Conservation (phyloP, 1,284 basidiomycete genomes). For the Apiotrichum montevideense region DNA sequence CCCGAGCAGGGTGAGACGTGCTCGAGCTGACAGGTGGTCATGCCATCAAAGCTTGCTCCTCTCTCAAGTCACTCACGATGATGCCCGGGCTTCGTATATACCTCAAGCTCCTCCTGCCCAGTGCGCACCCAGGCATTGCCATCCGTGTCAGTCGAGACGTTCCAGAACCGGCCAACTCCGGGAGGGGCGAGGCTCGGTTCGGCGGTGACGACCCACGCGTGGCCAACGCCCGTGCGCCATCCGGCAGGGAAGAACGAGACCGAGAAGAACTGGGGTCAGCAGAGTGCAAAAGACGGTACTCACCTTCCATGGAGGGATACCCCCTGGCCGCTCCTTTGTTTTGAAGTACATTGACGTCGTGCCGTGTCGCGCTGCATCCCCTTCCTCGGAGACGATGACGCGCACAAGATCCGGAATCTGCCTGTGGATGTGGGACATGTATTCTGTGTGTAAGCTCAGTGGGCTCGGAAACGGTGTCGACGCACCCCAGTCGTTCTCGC, state of each 20-base stretch:
- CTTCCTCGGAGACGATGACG: constrained; percentile 13
- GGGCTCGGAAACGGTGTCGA: not conserved
- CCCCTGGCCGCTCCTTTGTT: constrained; percentile 8
- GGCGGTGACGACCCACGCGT: constrained; percentile 16
- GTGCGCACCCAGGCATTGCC: constrained; percentile 3
- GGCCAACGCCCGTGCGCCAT: constrained; percentile 13
- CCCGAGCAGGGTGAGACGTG: no score
- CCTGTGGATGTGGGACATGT: constrained; percentile 22
- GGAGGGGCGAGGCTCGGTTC: constrained; percentile 1
- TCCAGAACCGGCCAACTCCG: not conserved
- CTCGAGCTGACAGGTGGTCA: no score
- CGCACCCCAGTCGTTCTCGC: constrained; percentile 23
- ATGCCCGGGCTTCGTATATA: not conserved
- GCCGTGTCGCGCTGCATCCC: constrained; percentile 1
- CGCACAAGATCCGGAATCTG: constrained; percentile 24
- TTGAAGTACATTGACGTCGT: constrained; percentile 12
- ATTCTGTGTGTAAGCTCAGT: constrained; percentile 8
- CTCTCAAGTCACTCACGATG: not conserved
- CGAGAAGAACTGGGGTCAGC: constrained; percentile 19
- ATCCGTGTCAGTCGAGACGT: not conserved
- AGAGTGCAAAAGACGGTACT: not conserved
- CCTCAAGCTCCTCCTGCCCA: constrained; percentile 5
- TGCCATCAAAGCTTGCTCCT: no score
- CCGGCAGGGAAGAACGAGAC: constrained; percentile 20
- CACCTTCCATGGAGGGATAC: constrained; percentile 30